phyloP scores from a whole-genome alignment of 495 filamentous ascomycete species.

The Neurospora tetrasperma region DNA sequence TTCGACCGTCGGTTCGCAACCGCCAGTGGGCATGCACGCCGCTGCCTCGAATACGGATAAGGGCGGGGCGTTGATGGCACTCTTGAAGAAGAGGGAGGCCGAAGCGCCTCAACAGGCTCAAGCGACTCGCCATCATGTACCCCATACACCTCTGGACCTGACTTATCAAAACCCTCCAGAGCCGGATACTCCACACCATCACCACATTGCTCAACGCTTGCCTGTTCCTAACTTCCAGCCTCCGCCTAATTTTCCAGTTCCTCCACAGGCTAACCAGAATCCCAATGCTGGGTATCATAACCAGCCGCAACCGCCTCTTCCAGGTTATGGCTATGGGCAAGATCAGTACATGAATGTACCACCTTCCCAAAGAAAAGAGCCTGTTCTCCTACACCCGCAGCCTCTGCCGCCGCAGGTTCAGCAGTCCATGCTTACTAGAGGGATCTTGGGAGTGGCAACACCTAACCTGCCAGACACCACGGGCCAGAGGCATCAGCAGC shows the following conservation, averaged over 20 bases:
- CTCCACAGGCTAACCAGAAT: conserved; percentile 16
- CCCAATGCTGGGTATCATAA: conserved; percentile 8
- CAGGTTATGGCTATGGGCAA: conserved; percentile 17
- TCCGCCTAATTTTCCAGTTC: conserved; percentile 35
- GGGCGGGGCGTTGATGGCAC: conserved; percentile 24
- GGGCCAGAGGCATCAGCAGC: conserved; percentile 29
- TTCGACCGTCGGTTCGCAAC: conserved; percentile 33
- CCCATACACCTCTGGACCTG: conserved; percentile 35
- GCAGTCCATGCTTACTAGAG: conserved; percentile 29
- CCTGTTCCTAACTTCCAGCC: conserved; percentile 26
- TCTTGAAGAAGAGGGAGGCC: conserved; percentile 19
- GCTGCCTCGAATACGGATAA: conserved; percentile 18
- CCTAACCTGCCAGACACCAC: conserved; percentile 15
- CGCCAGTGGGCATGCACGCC: conserved; percentile 8
- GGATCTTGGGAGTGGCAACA: conserved; percentile 15
- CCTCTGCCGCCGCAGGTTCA: conserved; percentile 43
- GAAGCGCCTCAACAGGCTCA: conserved; percentile 12
- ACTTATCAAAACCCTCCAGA: conserved; percentile 24
- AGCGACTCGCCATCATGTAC: conserved; percentile 8
- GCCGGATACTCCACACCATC: conserved; percentile 30
- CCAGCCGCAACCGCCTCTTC: conserved; percentile 10
- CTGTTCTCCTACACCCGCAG: conserved; percentile 42
- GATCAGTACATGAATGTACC: conserved; percentile 15
- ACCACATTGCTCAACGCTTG: conserved; percentile 28
- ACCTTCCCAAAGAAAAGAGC: conserved; percentile 24